phyloP scores from a whole-genome alignment of 1,284 basidiomycete species.

The Sphaerobolus stellatus region DNA sequence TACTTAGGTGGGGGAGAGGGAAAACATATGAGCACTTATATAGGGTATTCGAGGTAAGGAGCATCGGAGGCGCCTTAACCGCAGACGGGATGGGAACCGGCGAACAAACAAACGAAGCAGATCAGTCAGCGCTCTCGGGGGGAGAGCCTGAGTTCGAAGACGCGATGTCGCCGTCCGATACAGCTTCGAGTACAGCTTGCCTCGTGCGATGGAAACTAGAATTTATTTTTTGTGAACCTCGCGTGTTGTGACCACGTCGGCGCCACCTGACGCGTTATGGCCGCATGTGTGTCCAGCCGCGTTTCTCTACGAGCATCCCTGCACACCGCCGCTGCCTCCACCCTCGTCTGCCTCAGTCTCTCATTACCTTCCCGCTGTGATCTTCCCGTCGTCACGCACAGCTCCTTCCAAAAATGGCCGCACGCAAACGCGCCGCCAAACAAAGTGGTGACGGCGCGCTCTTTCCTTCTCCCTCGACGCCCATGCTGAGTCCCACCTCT shows the following conservation, averaged over 20 bases:
- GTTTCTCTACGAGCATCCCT: background rate
- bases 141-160: too few species aligned
- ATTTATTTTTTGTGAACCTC: background rate
- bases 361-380: background rate
- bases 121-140: too few species aligned
- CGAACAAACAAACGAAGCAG: background rate
- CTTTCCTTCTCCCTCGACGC: background rate
- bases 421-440: background rate
- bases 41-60: background rate
- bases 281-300: background rate
- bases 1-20: background rate
- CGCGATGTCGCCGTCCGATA: too few species aligned
- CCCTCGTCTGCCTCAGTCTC: background rate
- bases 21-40: background rate
- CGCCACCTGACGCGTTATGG: background rate
- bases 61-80: slow-evolving; percentile 1
- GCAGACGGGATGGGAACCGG: background rate
- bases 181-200: too few species aligned
- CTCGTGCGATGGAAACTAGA: background rate
- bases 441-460: background rate
- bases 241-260: background rate
- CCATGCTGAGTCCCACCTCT: slow-evolving; percentile 7
- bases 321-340: background rate
- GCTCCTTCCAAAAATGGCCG: background rate
- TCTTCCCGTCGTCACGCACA: background rate